Percentiles rank a stretch among this genome's conserved stretches.
phyloP scores from a whole-genome alignment of 108 stramenopile genomes.

The Schizochytrium sp. region DNA sequence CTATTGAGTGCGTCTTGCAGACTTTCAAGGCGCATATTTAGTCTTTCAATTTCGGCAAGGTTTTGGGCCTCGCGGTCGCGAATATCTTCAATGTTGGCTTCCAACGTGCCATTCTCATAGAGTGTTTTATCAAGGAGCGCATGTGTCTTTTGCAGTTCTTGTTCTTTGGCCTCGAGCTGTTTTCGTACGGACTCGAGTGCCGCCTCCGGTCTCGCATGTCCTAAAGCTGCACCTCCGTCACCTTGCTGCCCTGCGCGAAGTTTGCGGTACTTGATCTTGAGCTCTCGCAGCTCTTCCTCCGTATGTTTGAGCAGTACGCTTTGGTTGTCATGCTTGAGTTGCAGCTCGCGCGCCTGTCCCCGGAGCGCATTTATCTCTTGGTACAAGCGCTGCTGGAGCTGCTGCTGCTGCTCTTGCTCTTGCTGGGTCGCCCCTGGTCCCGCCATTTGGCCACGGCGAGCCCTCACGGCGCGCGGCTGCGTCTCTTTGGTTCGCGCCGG shows the following conservation, averaged over 20 bases:
- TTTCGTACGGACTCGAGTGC: background rate
- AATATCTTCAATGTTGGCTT: background rate
- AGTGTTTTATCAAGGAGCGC: background rate
- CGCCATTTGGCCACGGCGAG: no score
- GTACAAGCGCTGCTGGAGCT: background rate
- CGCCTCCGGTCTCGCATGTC: background rate
- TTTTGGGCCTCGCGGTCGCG: background rate
- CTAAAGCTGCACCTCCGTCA: no score
- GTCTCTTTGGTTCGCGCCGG: no score
- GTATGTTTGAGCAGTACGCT: background rate
- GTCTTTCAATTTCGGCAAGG: background rate
- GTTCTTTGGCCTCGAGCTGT: background rate
- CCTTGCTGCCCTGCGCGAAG: background rate
- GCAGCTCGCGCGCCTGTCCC: background rate
- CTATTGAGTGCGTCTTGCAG: background rate
- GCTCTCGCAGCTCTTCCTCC: background rate
- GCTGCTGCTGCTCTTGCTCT: no score
- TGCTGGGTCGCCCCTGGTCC: no score
- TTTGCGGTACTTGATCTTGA: constrained; percentile 10
- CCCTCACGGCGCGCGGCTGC: no score
- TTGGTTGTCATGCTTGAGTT: background rate
- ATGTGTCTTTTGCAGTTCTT: background rate
- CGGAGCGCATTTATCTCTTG: background rate
- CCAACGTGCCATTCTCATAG: background rate
- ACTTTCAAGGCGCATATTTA: background rate